These are phyloP conservation scores for Cercospora sp. DNA, from an alignment of 2,329 filamentous ascomycete species.

Conservation along the genomic window DNA sequence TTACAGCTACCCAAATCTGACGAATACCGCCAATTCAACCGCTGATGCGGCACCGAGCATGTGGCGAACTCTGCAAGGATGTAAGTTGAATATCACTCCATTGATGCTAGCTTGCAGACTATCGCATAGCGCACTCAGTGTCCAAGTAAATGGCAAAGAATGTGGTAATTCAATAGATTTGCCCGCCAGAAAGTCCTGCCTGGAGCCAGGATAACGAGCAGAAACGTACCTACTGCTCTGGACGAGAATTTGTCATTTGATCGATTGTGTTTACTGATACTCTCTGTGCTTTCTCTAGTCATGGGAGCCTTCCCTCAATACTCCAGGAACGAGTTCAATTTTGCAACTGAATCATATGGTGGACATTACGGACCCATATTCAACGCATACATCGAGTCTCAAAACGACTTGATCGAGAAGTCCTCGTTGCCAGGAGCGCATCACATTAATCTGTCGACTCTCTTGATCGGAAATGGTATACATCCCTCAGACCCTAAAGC, in stretches of 20 bases:
- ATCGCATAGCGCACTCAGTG: no score
- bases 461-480: conserved; percentile 46
- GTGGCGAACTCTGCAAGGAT: conserved; percentile 45
- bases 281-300: conserved; percentile 60
- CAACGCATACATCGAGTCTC: conserved; percentile 37
- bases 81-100: neutral
- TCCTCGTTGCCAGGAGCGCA: conserved; percentile 42
- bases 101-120: no score
- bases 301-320: conserved; percentile 58
- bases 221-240: neutral
- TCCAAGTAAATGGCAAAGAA: no score
- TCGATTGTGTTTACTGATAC: neutral
- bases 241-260: no score
- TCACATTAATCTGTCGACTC: conserved; percentile 37
- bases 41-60: conserved; percentile 58
- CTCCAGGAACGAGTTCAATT: conserved; percentile 36
- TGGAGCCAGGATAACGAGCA: neutral
- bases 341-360: conserved; percentile 37
- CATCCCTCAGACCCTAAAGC: neutral
- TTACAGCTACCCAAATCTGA: conserved; percentile 54
- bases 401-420: conserved; percentile 40
- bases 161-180: neutral
- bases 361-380: conserved; percentile 38
- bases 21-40: conserved; percentile 56
- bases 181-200: neutral